Evolutionary conservation across 2,329 filamentous ascomycete genomes (phyloP), one percentile per base, ranked within the genome.

Genomic region (Penicillium sp.): DNA sequence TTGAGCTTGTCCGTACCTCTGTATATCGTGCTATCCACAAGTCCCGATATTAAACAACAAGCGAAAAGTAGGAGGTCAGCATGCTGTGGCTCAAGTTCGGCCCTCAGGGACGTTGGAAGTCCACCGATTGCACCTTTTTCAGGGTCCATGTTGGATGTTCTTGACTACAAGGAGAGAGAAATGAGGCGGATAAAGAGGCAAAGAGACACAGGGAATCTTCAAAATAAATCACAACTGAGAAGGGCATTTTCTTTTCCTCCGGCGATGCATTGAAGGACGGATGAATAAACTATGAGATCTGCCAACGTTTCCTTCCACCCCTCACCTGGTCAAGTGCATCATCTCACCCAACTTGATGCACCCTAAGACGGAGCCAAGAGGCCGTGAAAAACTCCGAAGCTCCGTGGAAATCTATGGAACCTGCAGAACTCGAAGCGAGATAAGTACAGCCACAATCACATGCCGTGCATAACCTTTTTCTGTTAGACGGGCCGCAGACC

Each of bases 1-100:
- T 13, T 35, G n/a, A 9, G 0, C 13, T n/a, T 18, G 25, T 12
- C 21, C 56, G 12, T 38, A 68, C 67, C 65, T 35, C 68, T 67
- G 54, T 69, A 69, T 42, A 68, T 64, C 4, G 67, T 69, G 46
- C 67, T 69, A 38, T 69, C 67, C 12, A 68, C 55, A 6, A 69
- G 55, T 4, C 67, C 67, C 0, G 67, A 69, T 8, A 54, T 60
- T 35, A 69, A 55, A 46, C 67, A 69, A 52, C 67, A 69, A 23
- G 58, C 61, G 38, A 62, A 63, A 4, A 69, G 52, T 6, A 68
- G 56, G n/a, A 64, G 27, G 9, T 69, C 61, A 3, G 65, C 63
- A 57, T 68, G 56, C 29, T 56, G 54, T 23, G 63, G 54, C 23
- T 63, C 56, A 21, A 69, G 42, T 8, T 68, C 64, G 8, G 55